A percentile compares a stretch with the other conserved stretches of the same genome.
These are phyloP conservation scores for Penicillium arizonense DNA, from an alignment of 495 filamentous ascomycete genomes.

Conservation along the genomic window DNA sequence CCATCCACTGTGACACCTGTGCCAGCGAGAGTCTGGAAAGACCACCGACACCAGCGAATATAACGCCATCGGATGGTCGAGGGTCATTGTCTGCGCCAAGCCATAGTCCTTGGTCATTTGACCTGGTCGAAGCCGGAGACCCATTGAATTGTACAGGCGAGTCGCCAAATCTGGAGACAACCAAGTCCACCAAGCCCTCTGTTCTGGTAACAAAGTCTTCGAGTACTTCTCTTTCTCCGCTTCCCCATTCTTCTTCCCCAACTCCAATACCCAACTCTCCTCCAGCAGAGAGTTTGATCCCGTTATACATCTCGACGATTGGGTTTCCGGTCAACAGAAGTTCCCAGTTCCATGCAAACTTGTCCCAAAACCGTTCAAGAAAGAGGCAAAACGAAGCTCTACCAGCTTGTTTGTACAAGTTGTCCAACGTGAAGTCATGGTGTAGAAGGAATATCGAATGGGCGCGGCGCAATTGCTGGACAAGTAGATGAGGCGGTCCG, in stretches of 20 bases:
- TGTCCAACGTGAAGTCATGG: constrained; percentile 67
- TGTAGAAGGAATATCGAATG: constrained; percentile 85
- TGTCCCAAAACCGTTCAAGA: constrained; percentile 80
- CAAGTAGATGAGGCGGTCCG: constrained; percentile 72
- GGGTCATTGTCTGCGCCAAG: constrained; percentile 62
- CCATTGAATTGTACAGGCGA: constrained; percentile 12
- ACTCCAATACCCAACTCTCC: constrained; percentile 92
- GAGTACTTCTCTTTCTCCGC: constrained; percentile 85
- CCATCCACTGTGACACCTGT: constrained; percentile 75
- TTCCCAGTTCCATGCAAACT: constrained; percentile 81
- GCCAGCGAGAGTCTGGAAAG: constrained; percentile 63
- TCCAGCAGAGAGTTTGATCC: constrained; percentile 85
- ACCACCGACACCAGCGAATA: constrained; percentile 77
- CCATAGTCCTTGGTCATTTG: constrained; percentile 45
- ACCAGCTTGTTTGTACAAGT: constrained; percentile 62
- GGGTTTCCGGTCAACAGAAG: constrained; percentile 89
- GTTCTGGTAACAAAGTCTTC: constrained; percentile 69
- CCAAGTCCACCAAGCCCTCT: constrained; percentile 74
- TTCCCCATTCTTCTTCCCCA: constrained; percentile 90
- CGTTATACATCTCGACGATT: constrained; percentile 71
- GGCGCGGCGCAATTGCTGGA: constrained; percentile 78
- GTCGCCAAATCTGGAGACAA: constrained; percentile 83
- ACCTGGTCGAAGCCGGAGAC: constrained; percentile 3
- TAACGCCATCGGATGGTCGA: constrained; percentile 71
- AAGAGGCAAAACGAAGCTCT: constrained; percentile 58